Evolutionary conservation across 495 filamentous ascomycete species (phyloP), one percentile per base, ranked within the genome.

Genomic region (Penicillium egyptiacum): DNA sequence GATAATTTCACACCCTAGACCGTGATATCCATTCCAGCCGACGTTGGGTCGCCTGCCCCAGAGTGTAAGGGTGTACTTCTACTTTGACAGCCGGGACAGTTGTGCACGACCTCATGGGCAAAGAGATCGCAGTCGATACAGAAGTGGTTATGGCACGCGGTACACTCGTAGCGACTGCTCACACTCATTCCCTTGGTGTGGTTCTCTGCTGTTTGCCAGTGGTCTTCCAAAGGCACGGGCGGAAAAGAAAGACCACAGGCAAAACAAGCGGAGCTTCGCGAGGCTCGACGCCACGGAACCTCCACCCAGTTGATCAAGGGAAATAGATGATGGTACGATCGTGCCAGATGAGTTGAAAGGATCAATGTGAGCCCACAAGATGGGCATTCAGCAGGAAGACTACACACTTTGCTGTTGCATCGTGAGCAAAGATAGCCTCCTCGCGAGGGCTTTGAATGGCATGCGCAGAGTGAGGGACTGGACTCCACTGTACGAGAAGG

Each of bases 121-220:
- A 90, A 98, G 5, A 97, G 82, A 72, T 98, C 95, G 67, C 95
- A 98, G 69, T 98, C 95, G 61, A 98, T 92, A 79, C 94, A 98
- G 65, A 98, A 98, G 70, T 96, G 91, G 48, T 89, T 87, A 6
- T 79, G 70, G 69, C 94, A 98, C 33, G 82, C 86, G 57, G 85
- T 83, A 70, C 94, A 98, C 57, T 87, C 87, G 68, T 98, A 98
- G 54, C 94, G 79, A 49, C 86, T 86, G 67, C 89, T 95, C 73
- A 92, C 86, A 63, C 91, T 95, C 44, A 89, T 89, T 5, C 88
- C 89, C 63, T 81, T 78, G 14, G 68, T 52, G 6, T 74, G 71
- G 20, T 39, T 70, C 47, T 78, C 74, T 8, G 66, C 49, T 20
- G 44, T 37, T 26, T 67, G 64, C 72, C 67, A 72, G 56, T 75